Conservation (phyloP, 1,139 yeast species). For the Blastobotrys proliferans region DNA sequence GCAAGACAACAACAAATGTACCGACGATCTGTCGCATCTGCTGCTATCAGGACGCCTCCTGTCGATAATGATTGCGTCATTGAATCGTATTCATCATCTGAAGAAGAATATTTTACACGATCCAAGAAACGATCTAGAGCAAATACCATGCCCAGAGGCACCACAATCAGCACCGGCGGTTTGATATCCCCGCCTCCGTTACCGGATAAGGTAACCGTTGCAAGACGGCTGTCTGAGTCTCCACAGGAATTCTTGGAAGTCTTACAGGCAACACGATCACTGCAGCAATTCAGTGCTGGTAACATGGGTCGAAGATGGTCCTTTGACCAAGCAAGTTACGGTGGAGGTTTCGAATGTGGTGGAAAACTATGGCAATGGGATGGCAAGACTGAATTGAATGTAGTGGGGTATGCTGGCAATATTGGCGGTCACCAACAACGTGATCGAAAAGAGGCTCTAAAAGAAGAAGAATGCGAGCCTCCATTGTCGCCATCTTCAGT, state of each 20-base stretch:
- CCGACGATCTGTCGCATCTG: no score
- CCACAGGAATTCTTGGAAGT: constrained; percentile 37
- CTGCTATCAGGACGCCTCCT: no score
- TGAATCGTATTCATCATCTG: constrained; percentile 9
- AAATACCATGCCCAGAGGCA: constrained; percentile 5
- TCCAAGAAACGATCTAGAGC: constrained; percentile 9
- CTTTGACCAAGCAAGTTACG: constrained; percentile 16
- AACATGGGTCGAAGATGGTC: constrained; percentile 25
- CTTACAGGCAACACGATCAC: constrained; percentile 39
- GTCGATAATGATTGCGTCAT: constrained; percentile 7
- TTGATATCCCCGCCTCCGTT: constrained; percentile 23
- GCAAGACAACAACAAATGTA: background rate
- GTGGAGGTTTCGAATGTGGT: constrained; percentile 38
- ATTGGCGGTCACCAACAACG: constrained; percentile 3
- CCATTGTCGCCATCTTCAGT: constrained; percentile 8
- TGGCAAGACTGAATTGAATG: constrained; percentile 31
- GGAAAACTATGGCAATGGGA: constrained; percentile 40
- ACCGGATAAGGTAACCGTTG: constrained; percentile 24
- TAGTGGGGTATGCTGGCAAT: constrained; percentile 20
- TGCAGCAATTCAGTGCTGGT: constrained; percentile 38
- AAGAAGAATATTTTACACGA: constrained; percentile 2
- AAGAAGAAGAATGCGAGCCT: background rate
- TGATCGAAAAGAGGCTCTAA: background rate
- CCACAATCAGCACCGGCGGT: background rate
- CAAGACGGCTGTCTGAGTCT: constrained; percentile 25